Percentiles rank a stretch among this genome's conserved stretches.
phyloP scores from a whole-genome alignment of 805 yeast genomes.

The Cyberlindnera bimundalis region DNA sequence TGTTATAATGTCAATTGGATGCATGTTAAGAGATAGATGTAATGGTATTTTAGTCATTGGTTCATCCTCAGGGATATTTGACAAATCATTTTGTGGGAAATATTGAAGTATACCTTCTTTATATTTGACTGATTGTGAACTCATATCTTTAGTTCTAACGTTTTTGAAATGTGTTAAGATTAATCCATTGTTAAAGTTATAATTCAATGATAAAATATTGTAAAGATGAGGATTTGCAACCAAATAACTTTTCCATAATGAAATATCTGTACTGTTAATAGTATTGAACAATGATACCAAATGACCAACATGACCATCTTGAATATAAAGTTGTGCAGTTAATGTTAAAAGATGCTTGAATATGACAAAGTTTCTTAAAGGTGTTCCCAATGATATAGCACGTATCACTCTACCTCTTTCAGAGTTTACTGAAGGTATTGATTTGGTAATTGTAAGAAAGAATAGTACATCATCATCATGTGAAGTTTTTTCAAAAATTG shows the following conservation, averaged over 20 bases:
- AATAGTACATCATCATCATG: conserved; percentile 40
- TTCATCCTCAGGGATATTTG: conserved; percentile 29
- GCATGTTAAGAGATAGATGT: conserved; percentile 23
- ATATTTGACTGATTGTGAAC: conserved; percentile 17
- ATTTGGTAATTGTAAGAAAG: conserved; percentile 54
- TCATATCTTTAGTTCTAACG: conserved; percentile 17
- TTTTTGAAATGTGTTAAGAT: conserved; percentile 23
- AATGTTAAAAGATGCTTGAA: conserved; percentile 57
- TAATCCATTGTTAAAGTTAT: conserved; percentile 21
- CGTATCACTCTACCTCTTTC: conserved; percentile 60
- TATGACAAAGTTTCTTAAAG: conserved; percentile 47
- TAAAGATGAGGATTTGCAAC: conserved; percentile 15
- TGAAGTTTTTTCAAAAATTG: conserved; percentile 22
- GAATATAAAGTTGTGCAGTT: conserved; percentile 39
- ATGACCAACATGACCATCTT: conserved; percentile 19
- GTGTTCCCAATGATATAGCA: conserved; percentile 56
- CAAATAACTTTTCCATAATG: conserved; percentile 22
- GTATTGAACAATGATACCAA: conserved; percentile 22
- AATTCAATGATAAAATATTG: conserved; percentile 18
- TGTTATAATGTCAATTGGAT: conserved; percentile 21
- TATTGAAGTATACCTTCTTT: conserved; percentile 24
- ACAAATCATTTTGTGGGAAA: conserved; percentile 29
- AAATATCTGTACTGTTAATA: conserved; percentile 22
- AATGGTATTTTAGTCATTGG: conserved; percentile 33
- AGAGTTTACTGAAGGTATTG: conserved; percentile 35